Evolutionary conservation across 495 filamentous ascomycete genomes (phyloP).

Genomic region (Penicillium parvum): DNA sequence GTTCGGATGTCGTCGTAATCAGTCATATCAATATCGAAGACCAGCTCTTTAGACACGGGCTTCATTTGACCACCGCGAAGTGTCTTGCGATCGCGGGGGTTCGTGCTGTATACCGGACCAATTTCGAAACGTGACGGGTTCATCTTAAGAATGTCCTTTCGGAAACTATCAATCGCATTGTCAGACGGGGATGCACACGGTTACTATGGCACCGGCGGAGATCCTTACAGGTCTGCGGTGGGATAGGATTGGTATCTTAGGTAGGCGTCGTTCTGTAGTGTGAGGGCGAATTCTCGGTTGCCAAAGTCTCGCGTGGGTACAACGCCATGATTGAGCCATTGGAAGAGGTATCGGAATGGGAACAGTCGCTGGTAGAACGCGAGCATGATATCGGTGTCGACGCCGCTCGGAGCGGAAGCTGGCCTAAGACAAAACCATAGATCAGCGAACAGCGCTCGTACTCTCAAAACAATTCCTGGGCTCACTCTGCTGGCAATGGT

Average conservation of each 20-base stretch:
- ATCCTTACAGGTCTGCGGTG: conserved; percentile 72
- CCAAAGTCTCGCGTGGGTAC: conserved; percentile 80
- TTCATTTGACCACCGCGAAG: conserved; percentile 60
- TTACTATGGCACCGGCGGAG: no score
- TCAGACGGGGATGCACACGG: not conserved
- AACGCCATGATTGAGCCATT: conserved; percentile 95
- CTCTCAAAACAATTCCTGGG: not conserved
- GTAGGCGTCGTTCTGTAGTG: conserved; percentile 82
- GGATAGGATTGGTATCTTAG: conserved; percentile 88
- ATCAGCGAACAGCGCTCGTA: conserved; percentile 1
- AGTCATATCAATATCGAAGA: conserved; percentile 98
- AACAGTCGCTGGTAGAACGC: conserved; percentile 95
- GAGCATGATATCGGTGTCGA: conserved; percentile 78
- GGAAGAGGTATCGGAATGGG: conserved; percentile 91
- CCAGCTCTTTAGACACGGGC: conserved; percentile 84
- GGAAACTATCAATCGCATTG: conserved; percentile 54
- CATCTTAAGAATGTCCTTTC: conserved; percentile 80
- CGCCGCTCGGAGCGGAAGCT: conserved; percentile 34
- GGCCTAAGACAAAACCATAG: conserved; percentile 9
- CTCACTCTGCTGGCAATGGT: conserved; percentile 41
- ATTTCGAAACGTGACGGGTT: conserved; percentile 97
- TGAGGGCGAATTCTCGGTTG: conserved; percentile 94
- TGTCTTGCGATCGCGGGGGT: conserved; percentile 89
- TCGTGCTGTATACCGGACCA: conserved; percentile 88
- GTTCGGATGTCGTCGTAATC: conserved; percentile 97